Evolutionary conservation across 176 grass and related monocot species (phyloP).

Genomic region (Tuctoria greenei): DNA sequence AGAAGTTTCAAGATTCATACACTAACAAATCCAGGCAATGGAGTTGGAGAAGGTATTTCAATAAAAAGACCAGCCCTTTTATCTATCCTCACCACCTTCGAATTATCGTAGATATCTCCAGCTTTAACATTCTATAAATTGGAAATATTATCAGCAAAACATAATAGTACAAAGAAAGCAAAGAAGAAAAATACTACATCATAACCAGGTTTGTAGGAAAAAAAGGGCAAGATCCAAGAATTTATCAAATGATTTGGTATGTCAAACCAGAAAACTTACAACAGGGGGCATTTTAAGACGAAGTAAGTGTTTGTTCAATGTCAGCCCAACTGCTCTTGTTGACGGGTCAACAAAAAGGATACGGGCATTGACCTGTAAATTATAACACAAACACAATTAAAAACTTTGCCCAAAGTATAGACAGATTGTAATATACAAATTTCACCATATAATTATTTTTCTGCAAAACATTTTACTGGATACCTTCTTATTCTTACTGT

Average conservation of each 20-base stretch:
- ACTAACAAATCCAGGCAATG: slow-evolving; percentile 78
- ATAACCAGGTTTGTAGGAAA: slow-evolving; percentile 10
- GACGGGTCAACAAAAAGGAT: slow-evolving; percentile 96
- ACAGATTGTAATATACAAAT: background rate
- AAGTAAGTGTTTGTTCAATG: slow-evolving; percentile 74
- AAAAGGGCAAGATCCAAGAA: slow-evolving; percentile 18
- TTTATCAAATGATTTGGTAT: slow-evolving; percentile 4
- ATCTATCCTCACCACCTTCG: slow-evolving; percentile 73
- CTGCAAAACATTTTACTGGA: background rate
- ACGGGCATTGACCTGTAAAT: slow-evolving; percentile 79
- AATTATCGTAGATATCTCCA: slow-evolving; percentile 90
- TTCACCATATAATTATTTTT: background rate
- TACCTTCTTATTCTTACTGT: slow-evolving; percentile 87
- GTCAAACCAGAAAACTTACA: slow-evolving; percentile 56
- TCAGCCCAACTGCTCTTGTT: slow-evolving; percentile 92
- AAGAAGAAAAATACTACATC: background rate
- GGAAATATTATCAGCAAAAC: background rate
- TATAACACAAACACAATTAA: slow-evolving; percentile 25
- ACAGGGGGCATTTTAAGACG: slow-evolving; percentile 63
- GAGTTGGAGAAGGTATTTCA: slow-evolving; percentile 74
- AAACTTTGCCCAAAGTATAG: background rate
- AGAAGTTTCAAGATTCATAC: slow-evolving; percentile 46
- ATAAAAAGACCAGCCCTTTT: slow-evolving; percentile 84
- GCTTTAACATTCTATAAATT: slow-evolving; percentile 63
- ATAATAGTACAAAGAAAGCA: slow-evolving; percentile 10